Evolutionary conservation across 352 stramenopile species (phyloP), one percentile per base, ranked within the genome.

Genomic region (Blastocystis sp.): DNA sequence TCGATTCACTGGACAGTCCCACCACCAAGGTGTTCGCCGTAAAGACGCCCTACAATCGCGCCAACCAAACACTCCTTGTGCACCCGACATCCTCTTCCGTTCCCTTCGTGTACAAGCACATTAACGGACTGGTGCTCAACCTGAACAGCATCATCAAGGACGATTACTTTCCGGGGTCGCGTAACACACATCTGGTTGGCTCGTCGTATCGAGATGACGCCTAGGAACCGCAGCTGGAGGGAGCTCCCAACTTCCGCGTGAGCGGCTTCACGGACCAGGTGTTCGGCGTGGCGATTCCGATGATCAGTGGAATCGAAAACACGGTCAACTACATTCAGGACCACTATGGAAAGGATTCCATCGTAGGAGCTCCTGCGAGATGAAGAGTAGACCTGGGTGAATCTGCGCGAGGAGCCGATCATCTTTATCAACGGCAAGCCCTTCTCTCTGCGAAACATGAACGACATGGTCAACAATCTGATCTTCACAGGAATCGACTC

Each of bases 361-460:
- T 63, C 87, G 89, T 32, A 78, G 78, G 1, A 87, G 90, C 24
- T 92, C 91, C 42, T 51, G 21, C 18, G 40, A 53, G 6, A 34
- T 76, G 6, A 87, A 18, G 0, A 78, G 24, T 84, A 78, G 56
- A 79, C 86, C 29, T 96, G 92, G 92, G 93, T 94, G 86, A 96
- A 96, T 61, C 87, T 96, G 61, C 91, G 92, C 2, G 92, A 95
- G 87, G 92, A 95, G 88, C 92, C 92, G n/a, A 89, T 96, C 11
- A 90, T 95, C n/a, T 96, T 94, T 87, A 92, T 94, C 16, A 90
- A 87, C 49, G 92, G 91, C 3, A 89, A 90, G 59, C 92, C 92
- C 3, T 96, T 93, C 78, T 92, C 92, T 61, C 89, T 95, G 56
- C 92, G 92, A 2, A 90, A 93, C 54, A 87, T 89, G 9, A 89